Evolutionary conservation across 208 protist genomes (phyloP).

Genomic region (Leishmania braziliensis): DNA sequence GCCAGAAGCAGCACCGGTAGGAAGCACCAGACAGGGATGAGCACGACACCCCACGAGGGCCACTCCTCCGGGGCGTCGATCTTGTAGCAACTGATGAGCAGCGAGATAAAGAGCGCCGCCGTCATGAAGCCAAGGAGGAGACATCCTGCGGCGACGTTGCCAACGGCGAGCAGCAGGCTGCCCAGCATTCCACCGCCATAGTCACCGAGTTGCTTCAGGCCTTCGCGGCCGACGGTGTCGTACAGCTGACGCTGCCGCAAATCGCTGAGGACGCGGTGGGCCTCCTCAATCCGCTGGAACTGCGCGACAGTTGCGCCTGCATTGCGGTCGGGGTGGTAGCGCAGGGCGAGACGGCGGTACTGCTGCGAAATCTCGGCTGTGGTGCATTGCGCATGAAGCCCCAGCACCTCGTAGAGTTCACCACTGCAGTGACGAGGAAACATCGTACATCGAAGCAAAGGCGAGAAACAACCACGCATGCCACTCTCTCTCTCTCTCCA

Average conservation of each 20-base stretch:
- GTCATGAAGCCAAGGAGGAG: slow-evolving; percentile 19
- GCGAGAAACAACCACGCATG: neutral
- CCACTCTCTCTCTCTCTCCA: neutral
- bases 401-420: slow-evolving; percentile 78
- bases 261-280: slow-evolving; percentile 97
- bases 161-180: slow-evolving; percentile 25
- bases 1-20: slow-evolving; percentile 32
- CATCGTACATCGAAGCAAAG: slow-evolving; percentile 11
- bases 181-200: slow-evolving; percentile 30
- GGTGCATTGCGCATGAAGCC: slow-evolving; percentile 50
- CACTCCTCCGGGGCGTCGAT: slow-evolving; percentile 15
- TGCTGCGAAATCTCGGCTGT: slow-evolving; percentile 77
- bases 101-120: slow-evolving; percentile 13
- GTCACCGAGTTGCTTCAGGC: slow-evolving; percentile 82
- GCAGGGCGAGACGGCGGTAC: slow-evolving; percentile 85
- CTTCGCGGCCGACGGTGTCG: slow-evolving; percentile 95
- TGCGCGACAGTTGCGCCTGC: slow-evolving; percentile 63
- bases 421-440: slow-evolving; percentile 48
- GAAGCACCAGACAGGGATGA: slow-evolving; percentile 46
- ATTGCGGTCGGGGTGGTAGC: slow-evolving; percentile 91
- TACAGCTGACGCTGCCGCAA: slow-evolving; percentile 95
- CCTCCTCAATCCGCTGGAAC: slow-evolving; percentile 93
- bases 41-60: slow-evolving; percentile 34
- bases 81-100: slow-evolving; percentile 33
- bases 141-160: slow-evolving; percentile 22